These are phyloP conservation scores for Calonectria ilicicola DNA, from an alignment of 2,329 filamentous ascomycete species.

Conservation along the genomic window DNA sequence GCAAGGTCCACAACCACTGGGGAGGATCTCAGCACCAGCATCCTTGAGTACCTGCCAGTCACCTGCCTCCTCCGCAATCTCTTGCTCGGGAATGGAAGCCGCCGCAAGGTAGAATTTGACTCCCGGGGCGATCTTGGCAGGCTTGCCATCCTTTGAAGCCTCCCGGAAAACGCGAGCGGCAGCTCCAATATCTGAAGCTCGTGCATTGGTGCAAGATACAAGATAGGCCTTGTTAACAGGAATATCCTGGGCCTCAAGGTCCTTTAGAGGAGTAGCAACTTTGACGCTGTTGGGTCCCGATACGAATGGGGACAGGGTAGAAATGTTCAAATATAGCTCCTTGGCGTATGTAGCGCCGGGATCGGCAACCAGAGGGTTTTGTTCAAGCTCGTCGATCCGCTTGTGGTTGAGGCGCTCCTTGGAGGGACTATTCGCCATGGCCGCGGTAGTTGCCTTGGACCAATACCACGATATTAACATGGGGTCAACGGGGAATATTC, in stretches of 20 bases:
- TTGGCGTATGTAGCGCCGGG: constrained; percentile 86
- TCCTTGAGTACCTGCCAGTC: constrained; percentile 88
- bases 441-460: constrained; percentile 78
- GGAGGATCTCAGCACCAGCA: constrained; percentile 80
- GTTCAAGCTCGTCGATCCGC: constrained; percentile 77
- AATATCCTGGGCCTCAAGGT: constrained; percentile 81
- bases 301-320: constrained; percentile 85
- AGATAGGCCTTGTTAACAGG: constrained; percentile 86
- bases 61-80: constrained; percentile 80
- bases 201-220: constrained; percentile 89
- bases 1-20: constrained; percentile 83
- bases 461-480: constrained; percentile 70
- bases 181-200: constrained; percentile 82
- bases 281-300: constrained; percentile 94
- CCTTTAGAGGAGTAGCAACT: constrained; percentile 79
- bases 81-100: constrained; percentile 83
- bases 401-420: constrained; percentile 77
- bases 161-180: constrained; percentile 87
- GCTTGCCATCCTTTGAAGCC: constrained; percentile 72
- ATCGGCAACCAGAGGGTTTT: constrained; percentile 77
- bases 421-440: constrained; percentile 66
- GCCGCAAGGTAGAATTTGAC: constrained; percentile 93
- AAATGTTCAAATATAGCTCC: constrained; percentile 82
- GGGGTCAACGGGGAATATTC: too few species aligned
- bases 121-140: constrained; percentile 77